Evolutionary conservation across 495 filamentous ascomycete species (phyloP).

Genomic region (Apiosordaria backusii): DNA sequence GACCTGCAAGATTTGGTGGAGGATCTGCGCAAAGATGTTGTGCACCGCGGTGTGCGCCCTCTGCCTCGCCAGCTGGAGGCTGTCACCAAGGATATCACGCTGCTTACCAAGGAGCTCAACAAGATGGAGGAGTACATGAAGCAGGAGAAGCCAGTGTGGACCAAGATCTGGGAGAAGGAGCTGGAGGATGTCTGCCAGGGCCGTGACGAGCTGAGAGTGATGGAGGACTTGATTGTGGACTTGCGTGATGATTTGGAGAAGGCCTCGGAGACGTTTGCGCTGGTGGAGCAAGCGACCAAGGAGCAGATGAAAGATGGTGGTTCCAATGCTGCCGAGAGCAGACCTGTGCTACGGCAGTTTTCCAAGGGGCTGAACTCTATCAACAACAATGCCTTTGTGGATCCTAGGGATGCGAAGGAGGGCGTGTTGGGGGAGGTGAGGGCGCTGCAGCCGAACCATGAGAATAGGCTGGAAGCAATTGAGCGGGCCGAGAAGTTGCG

Average conservation of each 20-base stretch:
- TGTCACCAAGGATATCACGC: constrained; percentile 81
- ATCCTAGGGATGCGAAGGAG: constrained; percentile 81
- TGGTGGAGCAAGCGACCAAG: constrained; percentile 95
- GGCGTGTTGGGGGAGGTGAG: constrained; percentile 89
- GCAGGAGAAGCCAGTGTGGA: constrained; percentile 91
- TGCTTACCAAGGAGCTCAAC: constrained; percentile 81
- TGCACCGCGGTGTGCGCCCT: constrained; percentile 85
- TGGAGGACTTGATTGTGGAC: constrained; percentile 90
- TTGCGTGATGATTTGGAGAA: constrained; percentile 93
- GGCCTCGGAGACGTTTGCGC: constrained; percentile 81
- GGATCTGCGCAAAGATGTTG: constrained; percentile 96
- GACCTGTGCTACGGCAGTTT: constrained; percentile 44
- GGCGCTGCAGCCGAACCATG: constrained; percentile 92
- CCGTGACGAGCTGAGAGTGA: constrained; percentile 85
- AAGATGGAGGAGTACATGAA: constrained; percentile 91
- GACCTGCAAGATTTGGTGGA: constrained; percentile 95
- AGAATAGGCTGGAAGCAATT: constrained; percentile 88
- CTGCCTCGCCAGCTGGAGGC: constrained; percentile 84
- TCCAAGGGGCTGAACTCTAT: constrained; percentile 54
- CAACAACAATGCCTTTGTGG: constrained; percentile 59
- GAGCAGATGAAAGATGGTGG: constrained; percentile 75
- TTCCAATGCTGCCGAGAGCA: constrained; percentile 23
- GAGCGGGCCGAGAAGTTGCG: constrained; percentile 87
- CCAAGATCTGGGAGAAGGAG: constrained; percentile 97
- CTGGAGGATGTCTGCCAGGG: constrained; percentile 92